Percentiles rank a stretch among this genome's conserved stretches.
phyloP scores from a whole-genome alignment of 306 rosid species.

The Cucumis hystrix region DNA sequence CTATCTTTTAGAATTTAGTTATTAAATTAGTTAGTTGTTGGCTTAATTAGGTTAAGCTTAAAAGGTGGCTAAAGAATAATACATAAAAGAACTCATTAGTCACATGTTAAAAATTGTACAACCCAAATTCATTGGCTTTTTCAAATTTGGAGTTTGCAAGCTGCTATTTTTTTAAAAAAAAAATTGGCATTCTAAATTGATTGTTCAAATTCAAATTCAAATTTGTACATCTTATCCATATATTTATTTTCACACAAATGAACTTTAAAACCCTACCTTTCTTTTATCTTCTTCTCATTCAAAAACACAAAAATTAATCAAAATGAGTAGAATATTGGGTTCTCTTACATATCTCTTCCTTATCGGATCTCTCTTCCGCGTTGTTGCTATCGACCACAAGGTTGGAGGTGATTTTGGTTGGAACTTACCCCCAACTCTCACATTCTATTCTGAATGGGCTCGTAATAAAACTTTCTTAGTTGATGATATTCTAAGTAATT shows the following conservation, averaged over 20 bases:
- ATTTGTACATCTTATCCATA: background rate
- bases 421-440: background rate
- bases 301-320: background rate
- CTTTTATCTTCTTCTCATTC: background rate
- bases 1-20: no score
- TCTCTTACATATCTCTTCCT: background rate
- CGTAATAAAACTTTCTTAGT: background rate
- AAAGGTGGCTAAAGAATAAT: no score
- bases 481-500: background rate
- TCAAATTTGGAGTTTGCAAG: background rate
- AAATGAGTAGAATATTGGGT: background rate
- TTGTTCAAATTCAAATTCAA: no score
- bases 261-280: background rate
- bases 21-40: no score
- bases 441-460: conserved; percentile 2
- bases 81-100: no score
- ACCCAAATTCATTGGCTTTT: no score
- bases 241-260: background rate
- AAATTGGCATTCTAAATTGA: background rate
- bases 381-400: background rate
- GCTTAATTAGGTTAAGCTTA: no score
- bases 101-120: no score
- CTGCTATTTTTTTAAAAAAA: background rate
- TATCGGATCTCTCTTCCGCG: background rate
- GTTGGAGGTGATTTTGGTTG: conserved; percentile 2